Conservation (phyloP, 2,329 filamentous ascomycete species). For the Alternaria arborescens region DNA sequence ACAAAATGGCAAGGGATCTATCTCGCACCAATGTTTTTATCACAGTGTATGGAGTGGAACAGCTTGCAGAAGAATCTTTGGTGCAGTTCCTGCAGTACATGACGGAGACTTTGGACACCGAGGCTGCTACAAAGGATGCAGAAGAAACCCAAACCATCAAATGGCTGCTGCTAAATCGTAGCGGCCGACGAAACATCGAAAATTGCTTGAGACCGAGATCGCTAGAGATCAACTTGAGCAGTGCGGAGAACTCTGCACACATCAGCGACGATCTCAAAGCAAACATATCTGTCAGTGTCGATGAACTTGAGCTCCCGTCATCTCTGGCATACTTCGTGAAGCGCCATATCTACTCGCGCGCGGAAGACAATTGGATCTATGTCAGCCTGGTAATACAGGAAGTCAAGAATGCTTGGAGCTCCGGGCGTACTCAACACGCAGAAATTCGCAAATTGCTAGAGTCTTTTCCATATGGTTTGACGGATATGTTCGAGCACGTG, state of each 20-base stretch:
- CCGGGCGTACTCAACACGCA: slow-evolving; percentile 20
- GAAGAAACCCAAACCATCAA: slow-evolving; percentile 21
- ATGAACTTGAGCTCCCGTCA: slow-evolving; percentile 23
- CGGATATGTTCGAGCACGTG: slow-evolving; percentile 36
- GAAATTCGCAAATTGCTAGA: slow-evolving; percentile 32
- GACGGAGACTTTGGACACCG: slow-evolving; percentile 6
- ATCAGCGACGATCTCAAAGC: slow-evolving; percentile 28
- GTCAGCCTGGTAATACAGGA: slow-evolving; percentile 35
- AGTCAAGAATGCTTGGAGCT: slow-evolving; percentile 28
- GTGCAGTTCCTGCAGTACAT: slow-evolving; percentile 24
- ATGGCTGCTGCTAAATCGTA: slow-evolving; percentile 30
- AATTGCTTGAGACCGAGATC: slow-evolving; percentile 23
- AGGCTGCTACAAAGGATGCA: neutral
- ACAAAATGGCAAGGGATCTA: slow-evolving; percentile 24
- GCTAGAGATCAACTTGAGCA: slow-evolving; percentile 30
- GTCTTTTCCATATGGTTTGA: slow-evolving; percentile 34
- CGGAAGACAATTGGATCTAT: slow-evolving; percentile 34
- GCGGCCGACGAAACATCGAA: slow-evolving; percentile 31
- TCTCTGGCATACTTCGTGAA: slow-evolving; percentile 35
- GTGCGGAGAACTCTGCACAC: slow-evolving; percentile 23
- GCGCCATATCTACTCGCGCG: slow-evolving; percentile 30
- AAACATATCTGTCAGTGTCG: slow-evolving; percentile 27
- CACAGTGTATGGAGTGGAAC: slow-evolving; percentile 30
- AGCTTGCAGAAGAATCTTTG: slow-evolving; percentile 31
- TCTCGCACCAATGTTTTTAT: slow-evolving; percentile 24